Evolutionary conservation across 1,284 basidiomycete genomes (phyloP).

Genomic region (Puccinia novopanici): DNA sequence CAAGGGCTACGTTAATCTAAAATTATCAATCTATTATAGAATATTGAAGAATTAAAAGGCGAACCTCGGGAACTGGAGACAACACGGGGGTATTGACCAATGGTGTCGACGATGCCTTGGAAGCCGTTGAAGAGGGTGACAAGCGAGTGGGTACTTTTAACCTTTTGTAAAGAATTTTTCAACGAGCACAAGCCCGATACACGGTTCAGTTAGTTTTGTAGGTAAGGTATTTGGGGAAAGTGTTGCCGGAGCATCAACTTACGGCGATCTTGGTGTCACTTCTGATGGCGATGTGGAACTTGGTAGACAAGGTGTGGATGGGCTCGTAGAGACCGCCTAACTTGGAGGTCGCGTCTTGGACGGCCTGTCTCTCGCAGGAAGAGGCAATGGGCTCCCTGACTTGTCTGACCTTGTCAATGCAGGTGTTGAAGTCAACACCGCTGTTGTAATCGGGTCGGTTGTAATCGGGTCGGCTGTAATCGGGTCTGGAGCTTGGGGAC

Average conservation of each 20-base stretch:
- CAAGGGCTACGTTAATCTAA: neutral
- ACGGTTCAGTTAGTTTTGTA: neutral
- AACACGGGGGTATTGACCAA: slow-evolving; percentile 9
- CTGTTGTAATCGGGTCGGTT: neutral
- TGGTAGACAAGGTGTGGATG: neutral
- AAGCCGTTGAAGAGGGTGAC: slow-evolving; percentile 14
- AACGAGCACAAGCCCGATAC: too few relatives aligned
- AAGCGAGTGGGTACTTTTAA: neutral
- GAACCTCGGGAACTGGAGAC: slow-evolving; percentile 4
- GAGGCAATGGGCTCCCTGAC: slow-evolving; percentile 17
- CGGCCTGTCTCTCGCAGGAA: slow-evolving; percentile 22
- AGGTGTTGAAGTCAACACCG: slow-evolving; percentile 19
- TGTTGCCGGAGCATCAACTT: neutral
- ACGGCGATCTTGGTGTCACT: slow-evolving; percentile 16
- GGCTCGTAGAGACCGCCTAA: slow-evolving; percentile 19
- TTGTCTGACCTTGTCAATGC: slow-evolving; percentile 13
- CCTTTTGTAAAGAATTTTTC: neutral
- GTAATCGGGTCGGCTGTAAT: neutral
- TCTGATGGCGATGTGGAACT: slow-evolving; percentile 7
- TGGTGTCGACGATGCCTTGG: slow-evolving; percentile 28
- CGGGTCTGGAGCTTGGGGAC: slow-evolving; percentile 2
- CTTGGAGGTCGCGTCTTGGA: slow-evolving; percentile 16
- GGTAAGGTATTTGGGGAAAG: too few relatives aligned
- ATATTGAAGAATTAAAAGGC: neutral
- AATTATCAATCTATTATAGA: neutral